Conservation (phyloP, 768 basidiomycete genomes). For the Lactarius quietus region DNA sequence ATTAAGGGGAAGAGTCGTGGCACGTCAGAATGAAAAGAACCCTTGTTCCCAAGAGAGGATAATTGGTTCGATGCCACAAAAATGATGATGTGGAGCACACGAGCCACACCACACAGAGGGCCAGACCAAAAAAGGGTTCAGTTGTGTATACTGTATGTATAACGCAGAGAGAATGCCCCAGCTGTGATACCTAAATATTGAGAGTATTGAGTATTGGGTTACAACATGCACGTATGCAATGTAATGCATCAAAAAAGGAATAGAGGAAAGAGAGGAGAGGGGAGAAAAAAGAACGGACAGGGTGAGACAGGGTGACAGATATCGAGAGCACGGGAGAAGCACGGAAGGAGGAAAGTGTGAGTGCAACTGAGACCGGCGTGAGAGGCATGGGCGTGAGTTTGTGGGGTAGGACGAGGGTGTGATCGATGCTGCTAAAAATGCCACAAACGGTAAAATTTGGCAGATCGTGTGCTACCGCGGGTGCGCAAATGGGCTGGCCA, state of each 20-base stretch:
- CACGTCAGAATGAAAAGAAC: not conserved
- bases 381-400: not conserved
- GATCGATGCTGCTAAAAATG: conserved; percentile 15
- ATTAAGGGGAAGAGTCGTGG: not conserved
- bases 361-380: conserved; percentile 2
- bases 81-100: not conserved
- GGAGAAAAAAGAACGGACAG: not conserved
- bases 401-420: not conserved
- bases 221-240: conserved; percentile 21
- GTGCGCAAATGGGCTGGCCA: conserved; percentile 20
- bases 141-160: conserved; percentile 10
- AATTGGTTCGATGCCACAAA: not conserved
- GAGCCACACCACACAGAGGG: not conserved
- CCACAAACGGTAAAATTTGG: not conserved
- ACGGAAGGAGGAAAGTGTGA: not conserved
- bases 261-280: too few relatives aligned
- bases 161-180: conserved; percentile 7
- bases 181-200: conserved; percentile 18
- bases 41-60: not conserved
- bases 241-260: conserved; percentile 22
- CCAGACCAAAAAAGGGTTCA: not conserved
- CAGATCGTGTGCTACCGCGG: conserved; percentile 11
- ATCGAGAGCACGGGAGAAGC: conserved; percentile 6
- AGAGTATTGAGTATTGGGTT: conserved; percentile 23
- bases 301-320: not conserved